Evolutionary conservation across 2,329 filamentous ascomycete species (phyloP).

Genomic region (Nothophaeocryptopus gaeumannii): DNA sequence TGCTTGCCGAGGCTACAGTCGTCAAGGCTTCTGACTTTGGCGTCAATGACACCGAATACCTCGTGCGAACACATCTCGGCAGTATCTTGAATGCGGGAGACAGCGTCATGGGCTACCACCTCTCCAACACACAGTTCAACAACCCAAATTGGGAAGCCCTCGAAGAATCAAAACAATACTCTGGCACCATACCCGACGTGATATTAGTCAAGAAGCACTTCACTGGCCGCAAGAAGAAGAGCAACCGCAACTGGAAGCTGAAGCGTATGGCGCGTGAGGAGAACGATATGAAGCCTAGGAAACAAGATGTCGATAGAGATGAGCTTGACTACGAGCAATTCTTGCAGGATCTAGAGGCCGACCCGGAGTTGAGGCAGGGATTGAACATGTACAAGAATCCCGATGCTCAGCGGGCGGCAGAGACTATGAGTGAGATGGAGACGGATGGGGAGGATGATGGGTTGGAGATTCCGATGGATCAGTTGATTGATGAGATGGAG

Average conservation of each 20-base stretch:
- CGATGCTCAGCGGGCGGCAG: slow-evolving; percentile 48
- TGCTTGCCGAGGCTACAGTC: slow-evolving; percentile 83
- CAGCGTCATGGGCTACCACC: slow-evolving; percentile 89
- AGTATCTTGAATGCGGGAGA: slow-evolving; percentile 82
- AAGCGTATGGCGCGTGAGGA: slow-evolving; percentile 91
- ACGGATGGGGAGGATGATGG: slow-evolving; percentile 56
- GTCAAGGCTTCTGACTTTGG: slow-evolving; percentile 84
- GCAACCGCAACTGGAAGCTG: slow-evolving; percentile 78
- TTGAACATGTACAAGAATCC: slow-evolving; percentile 80
- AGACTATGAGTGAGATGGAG: slow-evolving; percentile 66
- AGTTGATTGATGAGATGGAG: slow-evolving; percentile 85
- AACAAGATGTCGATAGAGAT: slow-evolving; percentile 81
- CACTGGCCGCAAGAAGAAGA: slow-evolving; percentile 74
- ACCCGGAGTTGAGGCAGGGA: slow-evolving; percentile 79
- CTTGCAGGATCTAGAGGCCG: slow-evolving; percentile 93
- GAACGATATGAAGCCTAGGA: slow-evolving; percentile 78
- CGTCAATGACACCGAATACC: slow-evolving; percentile 81
- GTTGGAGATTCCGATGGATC: slow-evolving; percentile 50
- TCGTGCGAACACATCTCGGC: slow-evolving; percentile 85
- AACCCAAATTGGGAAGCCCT: slow-evolving; percentile 79
- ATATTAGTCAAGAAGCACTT: slow-evolving; percentile 97
- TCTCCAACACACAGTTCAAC: slow-evolving; percentile 90
- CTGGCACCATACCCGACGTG: slow-evolving; percentile 81
- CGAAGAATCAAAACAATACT: slow-evolving; percentile 72
- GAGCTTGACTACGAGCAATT: slow-evolving; percentile 97